Percentiles rank a stretch among this genome's conserved stretches.
These are phyloP conservation scores for Rhynchosporium secalis DNA, from an alignment of 2,329 filamentous ascomycete genomes.

Conservation along the genomic window DNA sequence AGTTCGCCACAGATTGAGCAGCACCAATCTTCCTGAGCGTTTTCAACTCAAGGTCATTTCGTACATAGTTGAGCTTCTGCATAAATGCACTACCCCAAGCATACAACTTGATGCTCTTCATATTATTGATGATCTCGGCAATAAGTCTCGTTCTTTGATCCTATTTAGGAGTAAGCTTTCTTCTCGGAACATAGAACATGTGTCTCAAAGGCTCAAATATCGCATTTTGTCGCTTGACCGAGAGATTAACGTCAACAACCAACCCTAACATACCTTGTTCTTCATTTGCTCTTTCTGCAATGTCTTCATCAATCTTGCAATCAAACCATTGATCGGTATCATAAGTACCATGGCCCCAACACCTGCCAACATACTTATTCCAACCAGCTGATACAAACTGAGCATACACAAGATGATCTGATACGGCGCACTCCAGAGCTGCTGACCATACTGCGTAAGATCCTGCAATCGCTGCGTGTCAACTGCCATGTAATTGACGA, in stretches of 20 bases:
- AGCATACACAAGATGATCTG: slow-evolving; percentile 96
- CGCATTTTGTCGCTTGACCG: not conserved
- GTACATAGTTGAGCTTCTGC: slow-evolving; percentile 92
- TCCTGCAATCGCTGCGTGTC: slow-evolving; percentile 95
- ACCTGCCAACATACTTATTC: slow-evolving; percentile 92
- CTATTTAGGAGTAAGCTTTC: slow-evolving; percentile 21
- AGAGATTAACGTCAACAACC: not conserved
- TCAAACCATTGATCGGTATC: slow-evolving; percentile 93
- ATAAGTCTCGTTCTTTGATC: slow-evolving; percentile 89
- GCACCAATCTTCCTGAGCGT: slow-evolving; percentile 95
- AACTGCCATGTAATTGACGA: slow-evolving; percentile 99
- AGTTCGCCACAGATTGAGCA: slow-evolving; percentile 90
- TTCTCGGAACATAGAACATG: not conserved
- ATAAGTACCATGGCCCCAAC: slow-evolving; percentile 94
- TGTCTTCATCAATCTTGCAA: slow-evolving; percentile 89
- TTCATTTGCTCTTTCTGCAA: slow-evolving; percentile 98
- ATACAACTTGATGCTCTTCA: slow-evolving; percentile 99
- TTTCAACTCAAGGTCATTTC: slow-evolving; percentile 93
- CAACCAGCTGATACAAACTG: slow-evolving; percentile 92
- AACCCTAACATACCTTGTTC: slow-evolving; percentile 65
- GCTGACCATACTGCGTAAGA: slow-evolving; percentile 90
- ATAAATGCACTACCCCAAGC: slow-evolving; percentile 97
- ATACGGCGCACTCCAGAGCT: slow-evolving; percentile 95
- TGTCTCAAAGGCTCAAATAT: not conserved
- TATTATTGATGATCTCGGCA: slow-evolving; percentile 98